Evolutionary conservation across 2,329 filamentous ascomycete genomes (phyloP), one percentile per base, ranked within the genome.

Genomic region (Penicillium sp.): DNA sequence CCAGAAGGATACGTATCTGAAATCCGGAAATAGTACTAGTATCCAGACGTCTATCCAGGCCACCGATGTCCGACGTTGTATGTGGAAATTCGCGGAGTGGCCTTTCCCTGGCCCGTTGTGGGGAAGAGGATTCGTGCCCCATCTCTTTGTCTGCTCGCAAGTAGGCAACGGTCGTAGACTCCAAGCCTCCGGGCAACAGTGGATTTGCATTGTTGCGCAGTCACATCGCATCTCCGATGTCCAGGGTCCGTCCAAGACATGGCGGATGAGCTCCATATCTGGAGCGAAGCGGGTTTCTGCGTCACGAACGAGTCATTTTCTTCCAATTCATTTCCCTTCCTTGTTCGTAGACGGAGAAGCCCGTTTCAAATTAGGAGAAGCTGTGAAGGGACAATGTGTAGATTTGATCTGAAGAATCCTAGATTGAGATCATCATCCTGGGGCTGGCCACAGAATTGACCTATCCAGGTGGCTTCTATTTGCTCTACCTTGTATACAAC

Each of bases 81-180:
- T 22, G 19, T 22, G 19, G 19, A 3, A 31, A 38, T 22, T 37
- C n/a, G 4, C 42, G 39, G 27, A 37, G n/a, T 39, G 44, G n/a
- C 19, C 30, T 30, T 33, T 11, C 36, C 36, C 10, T 49, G 34
- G 40, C 31, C 22, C 33, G 33, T 45, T 22, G 33, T 35, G 57
- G 55, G 56, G 49, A 42, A 28, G 34, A 16, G 47, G 50, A 56
- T 54, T 35, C 18, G 33, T 9, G 11, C 37, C 39, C 14, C 27
- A 14, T 38, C 34, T 48, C 30, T 34, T 11, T 19, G 19, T 22
- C 22, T 25, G 22, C 22, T 25, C 22, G 22, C 22, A 25, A 25
- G 39, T 42, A 44, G 34, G 39, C 19, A 36, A 48, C 31, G 45
- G 25, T 31, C 4, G 14, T 31, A 8, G 19, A 14, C 14, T 34